Evolutionary conservation across 2,329 filamentous ascomycete species (phyloP), one percentile per base, ranked within the genome.

Genomic region (Orbilia brochopaga): DNA sequence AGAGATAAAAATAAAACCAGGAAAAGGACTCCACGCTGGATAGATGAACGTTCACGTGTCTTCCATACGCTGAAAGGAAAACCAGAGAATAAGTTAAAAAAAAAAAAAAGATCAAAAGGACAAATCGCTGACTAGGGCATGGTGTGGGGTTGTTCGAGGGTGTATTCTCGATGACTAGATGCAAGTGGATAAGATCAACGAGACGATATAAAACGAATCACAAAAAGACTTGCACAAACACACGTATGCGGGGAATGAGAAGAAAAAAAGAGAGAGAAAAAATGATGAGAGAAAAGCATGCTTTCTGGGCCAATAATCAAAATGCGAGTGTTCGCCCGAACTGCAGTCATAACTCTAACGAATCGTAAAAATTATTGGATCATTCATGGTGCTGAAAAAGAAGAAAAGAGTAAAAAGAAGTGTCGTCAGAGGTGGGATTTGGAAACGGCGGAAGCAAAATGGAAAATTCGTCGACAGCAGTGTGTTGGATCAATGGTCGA

Each of bases 301-400:
- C 37, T 42, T 13, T 42, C 37, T 42, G 37, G 37, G 37, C 37
- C 37, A 42, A 42, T 42, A 58, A 30, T 44, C 37, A 48, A 8
- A 40, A 19, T 8, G 55, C 56, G 56, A 24, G 48, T 60, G 48
- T 24, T 15, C 48, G 32, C 48, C 42, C 24, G 15, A 11, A 51
- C n/a, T 8, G 52, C n/a, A 11, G 32, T 35, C 17, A 35, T 21
- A 11, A 42, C n/a, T 27, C 35, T 19, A 55, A 30, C 10, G 35
- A 53, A 63, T 62, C 58, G 52, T 62, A 62, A 60, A 42, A 15
- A 42, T 42, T 42, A 42, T 42, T 42, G 11, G 37, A 42, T 42
- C 37, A 42, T 42, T 42, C 37, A 51, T 40, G 51, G 44, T 56
- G 52, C 24, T 37, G 37, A 42, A 46, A 57, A 24, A 37, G 19